Base-by-base conservation (phyloP, 257 asterid genomes). In the Solanum rostratum region DNA sequence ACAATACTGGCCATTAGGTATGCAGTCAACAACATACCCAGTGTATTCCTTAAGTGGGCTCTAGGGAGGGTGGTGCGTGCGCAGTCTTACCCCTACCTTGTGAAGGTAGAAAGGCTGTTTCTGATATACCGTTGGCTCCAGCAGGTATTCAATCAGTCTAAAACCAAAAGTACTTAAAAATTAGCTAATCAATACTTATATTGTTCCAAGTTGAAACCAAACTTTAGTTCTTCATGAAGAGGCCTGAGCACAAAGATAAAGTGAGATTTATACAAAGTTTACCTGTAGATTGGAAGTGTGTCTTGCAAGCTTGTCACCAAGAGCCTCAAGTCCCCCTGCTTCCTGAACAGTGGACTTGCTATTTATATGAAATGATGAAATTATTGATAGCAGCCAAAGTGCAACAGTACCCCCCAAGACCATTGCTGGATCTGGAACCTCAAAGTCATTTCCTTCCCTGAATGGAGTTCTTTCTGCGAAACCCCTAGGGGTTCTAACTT, bases 251-350 rank as follows among this genome's bases (percentile, higher is more conserved):
- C 45, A 76, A 15, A 76, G 82, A 29, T 16, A 27, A 18, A 46
- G 46, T 49, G 29, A 50, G 46, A 78, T 15, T 78, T 16, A 16
- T 50, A 50, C 22, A 29, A 78, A 0, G 46, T 81, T 74, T 92
- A 95, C 99, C 97, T 52, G 91, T 69, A 88, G 87, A 82, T 86
- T 83, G 88, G 90, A 86, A 85, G 92, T 79, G 84, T 87, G 91
- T 76, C 91, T 85, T 81, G 87, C 87, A 85, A 95, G 89, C 91
- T 90, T 95, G 86, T 90, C 95, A 73, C 86, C 88, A 82, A 95
- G 93, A 41, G 86, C 91, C 76, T 93, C 98, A 81, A 93, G 91
- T 79, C 90, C 96, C 79, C 97, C 98, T 79, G 96, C 97, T 88
- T 95, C 98, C 87, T 90, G 84, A 66, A 93, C 90, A 60, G 89